Percentiles rank a stretch among this genome's conserved stretches.
phyloP scores from a whole-genome alignment of 345 rosid species.

The Salix purpurea region DNA sequence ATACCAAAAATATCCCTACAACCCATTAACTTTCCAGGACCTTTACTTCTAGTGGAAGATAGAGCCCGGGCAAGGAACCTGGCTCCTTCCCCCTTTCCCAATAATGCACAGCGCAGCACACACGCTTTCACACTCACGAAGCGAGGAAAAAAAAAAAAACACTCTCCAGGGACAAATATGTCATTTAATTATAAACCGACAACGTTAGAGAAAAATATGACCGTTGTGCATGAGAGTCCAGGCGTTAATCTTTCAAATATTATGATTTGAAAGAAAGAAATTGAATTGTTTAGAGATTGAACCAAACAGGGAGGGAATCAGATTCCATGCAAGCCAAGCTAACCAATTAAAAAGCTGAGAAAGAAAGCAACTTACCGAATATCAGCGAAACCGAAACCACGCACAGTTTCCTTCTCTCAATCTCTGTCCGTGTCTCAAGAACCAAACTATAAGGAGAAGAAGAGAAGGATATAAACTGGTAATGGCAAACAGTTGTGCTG shows the following conservation, averaged over 20 bases:
- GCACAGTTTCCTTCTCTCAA: background rate
- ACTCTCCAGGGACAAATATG: background rate
- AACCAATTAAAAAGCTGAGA: background rate
- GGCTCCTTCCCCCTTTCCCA: too few species aligned
- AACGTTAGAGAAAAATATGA: background rate
- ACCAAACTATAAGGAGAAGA: background rate
- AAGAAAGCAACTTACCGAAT: background rate
- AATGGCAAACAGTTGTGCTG: background rate
- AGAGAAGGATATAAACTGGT: background rate
- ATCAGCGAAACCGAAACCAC: background rate
- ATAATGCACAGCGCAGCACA: too few species aligned
- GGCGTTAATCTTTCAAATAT: background rate
- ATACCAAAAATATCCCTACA: background rate
- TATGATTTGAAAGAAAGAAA: background rate
- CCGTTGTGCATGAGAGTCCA: background rate
- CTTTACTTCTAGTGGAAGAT: too few species aligned
- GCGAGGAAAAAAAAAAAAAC: too few species aligned
- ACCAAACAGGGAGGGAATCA: background rate
- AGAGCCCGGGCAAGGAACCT: too few species aligned
- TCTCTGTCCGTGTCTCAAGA: background rate
- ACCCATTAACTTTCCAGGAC: too few species aligned
- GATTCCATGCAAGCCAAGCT: background rate
- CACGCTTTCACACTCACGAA: background rate
- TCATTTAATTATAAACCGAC: background rate
- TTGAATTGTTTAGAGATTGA: background rate